Conservation (phyloP, 2,329 filamentous ascomycete species). For the Talaromyces amestolkiae region DNA sequence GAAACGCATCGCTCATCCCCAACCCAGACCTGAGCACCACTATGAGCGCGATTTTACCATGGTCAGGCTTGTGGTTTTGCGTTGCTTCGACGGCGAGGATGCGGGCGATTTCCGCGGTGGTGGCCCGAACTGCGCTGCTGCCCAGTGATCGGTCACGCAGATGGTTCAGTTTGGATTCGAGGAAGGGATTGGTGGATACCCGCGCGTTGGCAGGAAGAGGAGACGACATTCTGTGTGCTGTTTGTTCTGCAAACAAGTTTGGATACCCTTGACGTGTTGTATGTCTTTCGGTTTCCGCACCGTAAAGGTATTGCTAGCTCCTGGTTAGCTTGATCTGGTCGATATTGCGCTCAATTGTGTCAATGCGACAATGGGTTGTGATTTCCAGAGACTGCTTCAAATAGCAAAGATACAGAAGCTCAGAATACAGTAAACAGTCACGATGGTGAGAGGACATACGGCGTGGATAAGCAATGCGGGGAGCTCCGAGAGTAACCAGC, state of each 20-base stretch:
- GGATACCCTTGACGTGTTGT: not conserved
- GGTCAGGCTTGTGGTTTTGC: constrained; percentile 7
- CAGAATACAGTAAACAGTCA: not conserved
- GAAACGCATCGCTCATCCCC: constrained; percentile 39
- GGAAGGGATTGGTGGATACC: constrained; percentile 21
- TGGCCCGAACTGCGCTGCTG: constrained; percentile 21
- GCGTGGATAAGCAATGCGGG: constrained; percentile 11
- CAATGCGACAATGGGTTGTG: not conserved
- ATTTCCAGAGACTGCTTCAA: too few relatives aligned
- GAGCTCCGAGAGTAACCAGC: constrained; percentile 12
- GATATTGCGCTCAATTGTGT: not conserved
- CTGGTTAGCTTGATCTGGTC: not conserved
- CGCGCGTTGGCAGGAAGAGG: constrained; percentile 19
- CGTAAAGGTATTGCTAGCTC: not conserved
- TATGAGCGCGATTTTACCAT: constrained; percentile 22
- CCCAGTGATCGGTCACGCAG: constrained; percentile 22
- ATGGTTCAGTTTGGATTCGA: constrained; percentile 21
- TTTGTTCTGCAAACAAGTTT: not conserved
- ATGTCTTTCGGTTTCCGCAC: not conserved
- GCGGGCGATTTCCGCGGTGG: constrained; percentile 21
- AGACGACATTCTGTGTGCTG: not conserved
- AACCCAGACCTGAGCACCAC: constrained; percentile 40
- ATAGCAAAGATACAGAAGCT: not conserved
- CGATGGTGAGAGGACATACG: not conserved
- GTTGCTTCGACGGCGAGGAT: constrained; percentile 22